Percentiles rank a stretch among this genome's conserved stretches.
These are phyloP conservation scores for Pythium chondricola DNA, from an alignment of 352 stramenopile genomes.

Conservation along the genomic window DNA sequence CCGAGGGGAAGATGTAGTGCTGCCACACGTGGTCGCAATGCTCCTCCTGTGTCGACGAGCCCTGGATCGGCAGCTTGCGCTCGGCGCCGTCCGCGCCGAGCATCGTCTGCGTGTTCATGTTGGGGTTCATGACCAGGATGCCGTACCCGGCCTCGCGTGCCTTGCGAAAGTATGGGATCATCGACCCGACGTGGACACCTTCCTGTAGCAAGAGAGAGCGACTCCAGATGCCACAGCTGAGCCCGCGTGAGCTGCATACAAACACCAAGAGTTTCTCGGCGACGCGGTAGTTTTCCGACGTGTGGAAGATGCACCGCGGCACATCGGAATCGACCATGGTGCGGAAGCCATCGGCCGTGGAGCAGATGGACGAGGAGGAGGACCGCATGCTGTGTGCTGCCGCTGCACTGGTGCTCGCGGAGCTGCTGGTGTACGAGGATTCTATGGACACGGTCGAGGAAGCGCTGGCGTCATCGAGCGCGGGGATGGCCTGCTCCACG, in stretches of 20 bases:
- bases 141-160: conserved; percentile 70
- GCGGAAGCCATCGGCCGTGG: conserved; percentile 69
- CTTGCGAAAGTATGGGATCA: conserved; percentile 85
- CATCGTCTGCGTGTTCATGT: conserved; percentile 87
- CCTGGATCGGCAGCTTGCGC: conserved; percentile 78
- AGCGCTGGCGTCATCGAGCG: conserved; percentile 38
- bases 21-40: conserved; percentile 86
- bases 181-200: conserved; percentile 84
- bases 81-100: conserved; percentile 38
- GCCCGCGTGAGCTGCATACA: conserved; percentile 67
- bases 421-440: conserved; percentile 31
- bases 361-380: conserved; percentile 78
- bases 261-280: conserved; percentile 78
- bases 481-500: conserved; percentile 70
- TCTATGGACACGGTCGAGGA: conserved; percentile 14
- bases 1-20: conserved; percentile 79
- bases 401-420: background rate
- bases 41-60: conserved; percentile 79
- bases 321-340: conserved; percentile 80
- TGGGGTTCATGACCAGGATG: conserved; percentile 87
- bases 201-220: conserved; percentile 76
- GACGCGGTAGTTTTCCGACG: conserved; percentile 65
- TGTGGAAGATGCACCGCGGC: conserved; percentile 78
- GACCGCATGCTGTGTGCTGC: conserved; percentile 38
- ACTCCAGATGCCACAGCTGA: conserved; percentile 87